These are phyloP conservation scores for Microglena sp. DNA, from an alignment of 139 green algal genomes.

Conservation along the genomic window DNA sequence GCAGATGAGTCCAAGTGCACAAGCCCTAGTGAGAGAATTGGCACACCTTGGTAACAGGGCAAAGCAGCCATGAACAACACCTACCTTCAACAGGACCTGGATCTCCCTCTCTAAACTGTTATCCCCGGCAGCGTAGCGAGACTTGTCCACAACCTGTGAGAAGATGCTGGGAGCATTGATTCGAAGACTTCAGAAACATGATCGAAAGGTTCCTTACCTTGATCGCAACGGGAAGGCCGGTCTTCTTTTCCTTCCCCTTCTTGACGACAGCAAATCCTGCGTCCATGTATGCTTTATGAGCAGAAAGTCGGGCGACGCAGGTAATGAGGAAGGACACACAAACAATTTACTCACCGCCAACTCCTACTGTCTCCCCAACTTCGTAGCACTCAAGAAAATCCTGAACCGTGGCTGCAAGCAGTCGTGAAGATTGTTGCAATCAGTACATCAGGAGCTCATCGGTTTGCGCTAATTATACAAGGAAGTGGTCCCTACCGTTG, in stretches of 20 bases:
- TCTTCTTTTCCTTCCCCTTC: conserved; percentile 54
- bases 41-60: too few relatives aligned
- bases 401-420: conserved; percentile 53
- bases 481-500: too few relatives aligned
- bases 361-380: conserved; percentile 59
- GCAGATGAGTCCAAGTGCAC: background rate
- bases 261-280: conserved; percentile 75
- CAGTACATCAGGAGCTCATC: too few relatives aligned
- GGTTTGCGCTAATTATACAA: too few relatives aligned
- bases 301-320: background rate
- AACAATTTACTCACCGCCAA: conserved; percentile 41
- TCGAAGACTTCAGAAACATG: background rate
- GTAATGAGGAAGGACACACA: background rate
- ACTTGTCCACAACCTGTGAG: conserved; percentile 63
- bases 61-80: too few relatives aligned
- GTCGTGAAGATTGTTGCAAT: too few relatives aligned
- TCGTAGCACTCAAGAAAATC: conserved; percentile 67
- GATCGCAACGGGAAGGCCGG: conserved; percentile 54
- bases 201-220: conserved; percentile 38
- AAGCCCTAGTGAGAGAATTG: too few relatives aligned
- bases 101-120: conserved; percentile 67
- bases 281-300: too few relatives aligned
- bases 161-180: background rate
- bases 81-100: conserved; percentile 57
- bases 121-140: conserved; percentile 54